Percentiles rank a stretch among this genome's conserved stretches.
phyloP scores from a whole-genome alignment of 2,329 filamentous ascomycete genomes.

The Penicillium sp. region DNA sequence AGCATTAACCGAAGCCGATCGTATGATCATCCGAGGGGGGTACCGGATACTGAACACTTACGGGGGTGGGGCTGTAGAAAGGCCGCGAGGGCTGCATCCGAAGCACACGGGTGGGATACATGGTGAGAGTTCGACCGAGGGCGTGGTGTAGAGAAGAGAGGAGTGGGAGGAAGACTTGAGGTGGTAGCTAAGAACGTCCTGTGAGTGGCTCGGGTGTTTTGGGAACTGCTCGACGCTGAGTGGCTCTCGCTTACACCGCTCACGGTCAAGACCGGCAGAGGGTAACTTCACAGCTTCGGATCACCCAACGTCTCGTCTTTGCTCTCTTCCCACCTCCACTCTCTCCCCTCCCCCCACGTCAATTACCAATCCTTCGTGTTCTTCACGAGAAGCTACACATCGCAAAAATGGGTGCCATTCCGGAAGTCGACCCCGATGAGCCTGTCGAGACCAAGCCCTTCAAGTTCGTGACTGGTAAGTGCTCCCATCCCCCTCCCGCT shows the following conservation, averaged over 20 bases:
- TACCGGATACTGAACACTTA: slow-evolving; percentile 51
- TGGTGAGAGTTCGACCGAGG: slow-evolving; percentile 46
- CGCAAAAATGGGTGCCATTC: slow-evolving; percentile 81
- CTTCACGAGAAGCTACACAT: slow-evolving; percentile 25
- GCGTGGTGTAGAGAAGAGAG: slow-evolving; percentile 11
- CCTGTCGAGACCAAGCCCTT: slow-evolving; percentile 96
- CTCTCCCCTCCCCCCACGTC: slow-evolving; percentile 27
- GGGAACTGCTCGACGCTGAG: slow-evolving; percentile 38
- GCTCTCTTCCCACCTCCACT: slow-evolving; percentile 28
- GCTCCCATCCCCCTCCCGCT: slow-evolving; percentile 27
- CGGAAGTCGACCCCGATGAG: slow-evolving; percentile 67
- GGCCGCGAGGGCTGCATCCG: slow-evolving; percentile 60
- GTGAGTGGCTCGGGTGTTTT: slow-evolving; percentile 39
- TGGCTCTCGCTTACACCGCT: slow-evolving; percentile 43
- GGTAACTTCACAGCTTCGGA: slow-evolving; percentile 37
- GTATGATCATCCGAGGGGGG: slow-evolving; percentile 19
- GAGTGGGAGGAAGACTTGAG: slow-evolving; percentile 26
- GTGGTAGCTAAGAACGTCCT: slow-evolving; percentile 25
- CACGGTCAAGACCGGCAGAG: slow-evolving; percentile 41
- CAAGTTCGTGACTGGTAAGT: slow-evolving; percentile 99
- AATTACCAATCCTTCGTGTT: slow-evolving; percentile 18
- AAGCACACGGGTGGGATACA: slow-evolving; percentile 69
- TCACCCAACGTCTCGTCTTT: slow-evolving; percentile 36
- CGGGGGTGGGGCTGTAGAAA: slow-evolving; percentile 67
- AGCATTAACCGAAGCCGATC: slow-evolving; percentile 38